Conservation (phyloP, 179 eudicot species). For the Vitellaria paradoxa region DNA sequence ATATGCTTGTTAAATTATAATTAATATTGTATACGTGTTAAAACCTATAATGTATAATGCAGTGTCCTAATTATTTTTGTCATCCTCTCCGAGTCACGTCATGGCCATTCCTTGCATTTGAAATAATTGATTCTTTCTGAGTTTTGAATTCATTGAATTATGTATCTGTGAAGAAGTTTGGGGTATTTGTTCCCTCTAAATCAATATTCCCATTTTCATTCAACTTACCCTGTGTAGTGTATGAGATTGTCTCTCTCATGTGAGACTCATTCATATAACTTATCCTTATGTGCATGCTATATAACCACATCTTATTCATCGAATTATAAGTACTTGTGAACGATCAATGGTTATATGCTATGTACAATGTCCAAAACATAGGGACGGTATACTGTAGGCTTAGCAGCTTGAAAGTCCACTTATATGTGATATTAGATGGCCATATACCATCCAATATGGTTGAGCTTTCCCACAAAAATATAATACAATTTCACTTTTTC, state of each 20-base stretch:
- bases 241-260: not conserved
- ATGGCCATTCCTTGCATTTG: not conserved
- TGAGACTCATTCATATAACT: not conserved
- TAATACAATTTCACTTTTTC: not conserved
- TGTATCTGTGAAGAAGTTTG: too few relatives aligned
- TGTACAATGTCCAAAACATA: not conserved
- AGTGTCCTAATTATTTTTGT: too few relatives aligned
- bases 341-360: not conserved
- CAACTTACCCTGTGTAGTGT: not conserved
- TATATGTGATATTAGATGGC: not conserved
- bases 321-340: not conserved
- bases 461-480: too few relatives aligned
- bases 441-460: too few relatives aligned
- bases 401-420: not conserved
- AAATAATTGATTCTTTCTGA: not conserved
- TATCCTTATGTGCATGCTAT: not conserved
- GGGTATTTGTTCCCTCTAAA: not conserved
- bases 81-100: too few relatives aligned
- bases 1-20: too few relatives aligned
- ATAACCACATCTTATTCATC: not conserved
- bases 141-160: not conserved
- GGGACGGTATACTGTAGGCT: not conserved
- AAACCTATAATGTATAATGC: too few relatives aligned
- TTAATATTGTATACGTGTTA: too few relatives aligned
- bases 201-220: not conserved